Percentiles rank a stretch among this genome's conserved stretches.
These are phyloP conservation scores for Pythium angustatum DNA, from an alignment of 352 stramenopile species.

Conservation along the genomic window DNA sequence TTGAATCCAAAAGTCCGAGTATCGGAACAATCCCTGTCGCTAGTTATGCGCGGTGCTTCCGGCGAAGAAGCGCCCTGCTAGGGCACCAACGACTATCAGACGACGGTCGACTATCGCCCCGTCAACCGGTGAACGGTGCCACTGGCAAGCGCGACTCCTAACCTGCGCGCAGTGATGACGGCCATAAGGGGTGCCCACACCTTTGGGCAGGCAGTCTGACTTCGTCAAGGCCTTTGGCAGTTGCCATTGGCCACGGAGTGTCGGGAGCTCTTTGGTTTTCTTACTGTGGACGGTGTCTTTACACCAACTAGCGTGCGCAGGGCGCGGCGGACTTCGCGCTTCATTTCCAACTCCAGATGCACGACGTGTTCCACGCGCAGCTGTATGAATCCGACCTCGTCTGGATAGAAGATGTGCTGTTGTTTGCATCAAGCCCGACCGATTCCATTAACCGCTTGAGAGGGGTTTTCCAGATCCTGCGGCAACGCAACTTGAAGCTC, in stretches of 20 bases:
- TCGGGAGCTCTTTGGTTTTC: conserved; percentile 27
- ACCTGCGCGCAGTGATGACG: conserved; percentile 16
- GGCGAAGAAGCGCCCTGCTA: conserved; percentile 24
- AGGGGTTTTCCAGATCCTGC: not conserved
- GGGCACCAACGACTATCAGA: conserved; percentile 15
- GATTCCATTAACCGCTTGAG: not conserved
- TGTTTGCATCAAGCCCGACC: not conserved
- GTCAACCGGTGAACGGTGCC: conserved; percentile 20
- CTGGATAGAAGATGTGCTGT: conserved; percentile 13
- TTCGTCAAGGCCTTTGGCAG: conserved; percentile 28
- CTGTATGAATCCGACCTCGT: not conserved
- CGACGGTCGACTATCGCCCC: conserved; percentile 25
- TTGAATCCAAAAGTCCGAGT: conserved; percentile 19
- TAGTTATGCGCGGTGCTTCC: conserved; percentile 22
- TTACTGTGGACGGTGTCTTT: conserved; percentile 26
- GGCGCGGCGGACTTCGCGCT: conserved; percentile 5
- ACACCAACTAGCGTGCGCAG: conserved; percentile 24
- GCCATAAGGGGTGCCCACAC: conserved; percentile 11
- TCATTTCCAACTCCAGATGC: conserved; percentile 10
- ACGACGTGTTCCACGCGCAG: not conserved
- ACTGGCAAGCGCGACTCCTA: conserved; percentile 23
- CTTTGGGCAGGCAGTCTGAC: conserved; percentile 25
- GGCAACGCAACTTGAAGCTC: conserved; percentile 15
- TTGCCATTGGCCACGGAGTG: conserved; percentile 8
- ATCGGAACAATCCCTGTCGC: conserved; percentile 19